A percentile compares a stretch with the other conserved stretches of the same genome.
Conservation (phyloP, 306 rosid genomes). For the Urtica urens region DNA sequence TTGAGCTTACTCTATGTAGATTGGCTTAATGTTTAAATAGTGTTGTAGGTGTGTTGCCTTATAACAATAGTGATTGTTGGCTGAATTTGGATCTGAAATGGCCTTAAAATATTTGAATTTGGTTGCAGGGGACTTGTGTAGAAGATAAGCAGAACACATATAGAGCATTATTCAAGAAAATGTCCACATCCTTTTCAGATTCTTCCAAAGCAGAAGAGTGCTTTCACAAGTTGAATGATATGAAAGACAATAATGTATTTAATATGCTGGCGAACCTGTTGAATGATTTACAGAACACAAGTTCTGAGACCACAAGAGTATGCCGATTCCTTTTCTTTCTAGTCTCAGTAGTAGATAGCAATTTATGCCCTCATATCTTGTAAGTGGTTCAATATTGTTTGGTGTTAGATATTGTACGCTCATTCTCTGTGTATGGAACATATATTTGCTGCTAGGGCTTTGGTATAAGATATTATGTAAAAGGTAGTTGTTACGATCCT, state of each 20-base stretch:
- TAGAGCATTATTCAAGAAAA: slow-evolving; percentile 36
- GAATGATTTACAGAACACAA: slow-evolving; percentile 33
- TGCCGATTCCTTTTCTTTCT: slow-evolving; percentile 23
- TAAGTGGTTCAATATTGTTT: neutral
- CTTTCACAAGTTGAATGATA: slow-evolving; percentile 52
- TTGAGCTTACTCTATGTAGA: neutral
- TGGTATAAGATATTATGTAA: too few relatives aligned
- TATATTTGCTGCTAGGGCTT: neutral
- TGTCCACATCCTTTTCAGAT: slow-evolving; percentile 67
- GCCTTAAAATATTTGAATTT: slow-evolving; percentile 7
- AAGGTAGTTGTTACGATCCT: too few relatives aligned
- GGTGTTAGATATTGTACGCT: neutral
- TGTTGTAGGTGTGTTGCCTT: too few relatives aligned
- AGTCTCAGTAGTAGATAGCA: too few relatives aligned
- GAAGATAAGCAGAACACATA: slow-evolving; percentile 51
- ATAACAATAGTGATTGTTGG: too few relatives aligned
- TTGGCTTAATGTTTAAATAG: neutral
- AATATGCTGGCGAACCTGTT: slow-evolving; percentile 46
- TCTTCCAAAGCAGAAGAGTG: slow-evolving; percentile 62
- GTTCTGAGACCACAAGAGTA: slow-evolving; percentile 42
- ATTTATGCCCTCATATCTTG: too few relatives aligned
- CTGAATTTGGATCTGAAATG: slow-evolving; percentile 13
- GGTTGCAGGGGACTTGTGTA: slow-evolving; percentile 50
- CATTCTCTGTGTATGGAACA: too few relatives aligned
- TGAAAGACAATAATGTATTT: slow-evolving; percentile 60